Base-by-base conservation (phyloP, 768 basidiomycete species). In the Sarcomyxa edulis region DNA sequence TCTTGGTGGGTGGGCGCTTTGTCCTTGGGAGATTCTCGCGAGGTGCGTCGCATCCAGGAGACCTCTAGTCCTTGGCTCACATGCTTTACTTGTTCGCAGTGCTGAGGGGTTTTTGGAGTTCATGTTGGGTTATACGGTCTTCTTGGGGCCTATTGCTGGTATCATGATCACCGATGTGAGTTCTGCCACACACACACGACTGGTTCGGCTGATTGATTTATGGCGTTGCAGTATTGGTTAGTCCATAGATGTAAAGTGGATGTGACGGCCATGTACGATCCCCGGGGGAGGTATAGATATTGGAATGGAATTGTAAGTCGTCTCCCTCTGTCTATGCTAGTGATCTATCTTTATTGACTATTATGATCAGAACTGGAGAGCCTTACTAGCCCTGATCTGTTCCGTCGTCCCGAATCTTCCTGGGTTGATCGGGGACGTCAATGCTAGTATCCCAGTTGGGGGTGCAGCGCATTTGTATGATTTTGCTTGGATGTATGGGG, bases 51-150 rank as follows among this genome's bases (percentile, higher is more conserved):
- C n/a, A n/a, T n/a, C n/a, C n/a, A n/a, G n/a, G n/a, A n/a, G n/a
- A n/a, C n/a, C n/a, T n/a, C 24, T 20, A 7, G 6, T 5, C 19
- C 10, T n/a, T 18, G 12, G 9, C 14, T 20, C 24, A 6, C 33
- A 9, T 9, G 12, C 19, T 35, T 22, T 20, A 35, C 11, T 7
- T 35, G 19, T 21, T 5, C 7, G 14, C 19, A 37, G 35, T 16
- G 86, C 83, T 0, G 65, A 76, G 22, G 76, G 76, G 1, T 89
- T 90, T 60, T 53, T 90, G 50, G 64, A 66, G 10, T 90, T 91
- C 60, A 84, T 90, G 80, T 74, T 71, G 16, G 88, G 86, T 3
- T 93, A 91, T 51, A 82, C 88, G 0, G 81, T 92, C 15, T 89
- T 95, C 55, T 66, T 94, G 15, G 87, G 87, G 0, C 91, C 91